A percentile compares a stretch with the other conserved stretches of the same genome.
Conservation (phyloP, 2,329 filamentous ascomycete genomes). For the Cladosporium sp. region DNA sequence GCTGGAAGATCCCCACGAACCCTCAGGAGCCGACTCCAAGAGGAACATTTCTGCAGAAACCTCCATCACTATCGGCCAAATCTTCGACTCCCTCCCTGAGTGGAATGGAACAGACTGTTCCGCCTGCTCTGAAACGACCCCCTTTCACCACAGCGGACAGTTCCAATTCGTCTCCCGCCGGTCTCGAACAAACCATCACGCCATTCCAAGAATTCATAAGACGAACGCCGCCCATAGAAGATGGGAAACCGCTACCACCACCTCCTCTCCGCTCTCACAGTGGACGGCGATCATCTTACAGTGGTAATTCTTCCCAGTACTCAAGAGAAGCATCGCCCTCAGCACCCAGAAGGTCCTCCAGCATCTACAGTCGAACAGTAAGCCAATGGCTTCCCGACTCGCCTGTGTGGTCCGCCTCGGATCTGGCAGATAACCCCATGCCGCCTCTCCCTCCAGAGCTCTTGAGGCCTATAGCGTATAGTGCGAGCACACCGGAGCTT, state of each 20-base stretch:
- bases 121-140: slow-evolving; percentile 17
- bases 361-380: slow-evolving; percentile 31
- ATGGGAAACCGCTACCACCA: slow-evolving; percentile 30
- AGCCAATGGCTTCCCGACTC: slow-evolving; percentile 22
- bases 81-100: slow-evolving; percentile 4
- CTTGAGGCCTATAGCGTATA: slow-evolving; percentile 26
- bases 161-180: slow-evolving; percentile 15
- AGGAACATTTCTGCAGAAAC: background rate
- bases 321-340: slow-evolving; percentile 7
- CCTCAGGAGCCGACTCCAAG: background rate
- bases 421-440: slow-evolving; percentile 22
- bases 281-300: slow-evolving; percentile 1
- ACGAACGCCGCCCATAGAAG: slow-evolving; percentile 24
- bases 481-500: slow-evolving; percentile 26
- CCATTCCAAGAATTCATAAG: slow-evolving; percentile 31
- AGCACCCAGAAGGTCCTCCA: slow-evolving; percentile 24
- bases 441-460: slow-evolving; percentile 11
- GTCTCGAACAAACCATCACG: slow-evolving; percentile 25
- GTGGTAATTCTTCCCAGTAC: background rate
- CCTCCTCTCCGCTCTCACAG: slow-evolving; percentile 16
- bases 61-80: background rate
- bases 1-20: slow-evolving; percentile 17
- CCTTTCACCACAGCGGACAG: slow-evolving; percentile 13
- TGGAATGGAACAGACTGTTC: slow-evolving; percentile 8
- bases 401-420: slow-evolving; percentile 12